Percentiles rank a stretch among this genome's conserved stretches.
These are phyloP conservation scores for Mycena belliarum DNA, from an alignment of 768 basidiomycete species.

Conservation along the genomic window DNA sequence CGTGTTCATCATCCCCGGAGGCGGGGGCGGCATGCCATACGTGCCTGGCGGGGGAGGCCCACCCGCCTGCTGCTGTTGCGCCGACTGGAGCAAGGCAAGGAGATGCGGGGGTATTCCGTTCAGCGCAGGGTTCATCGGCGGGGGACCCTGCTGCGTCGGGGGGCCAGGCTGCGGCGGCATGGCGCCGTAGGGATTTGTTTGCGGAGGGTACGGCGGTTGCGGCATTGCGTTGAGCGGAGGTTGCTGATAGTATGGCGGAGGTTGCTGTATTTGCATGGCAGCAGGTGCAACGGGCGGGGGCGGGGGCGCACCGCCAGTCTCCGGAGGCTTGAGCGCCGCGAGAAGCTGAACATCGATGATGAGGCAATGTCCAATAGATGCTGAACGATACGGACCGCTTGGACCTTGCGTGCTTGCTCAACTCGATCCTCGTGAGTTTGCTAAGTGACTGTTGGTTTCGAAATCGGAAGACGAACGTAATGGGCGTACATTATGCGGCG, in stretches of 20 bases:
- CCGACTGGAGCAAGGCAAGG: conserved; percentile 58
- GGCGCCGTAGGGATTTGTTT: conserved; percentile 23
- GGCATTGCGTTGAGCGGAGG: conserved; percentile 22
- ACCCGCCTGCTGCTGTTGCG: conserved; percentile 48
- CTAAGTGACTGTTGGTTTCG: not conserved
- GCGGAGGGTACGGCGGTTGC: conserved; percentile 25
- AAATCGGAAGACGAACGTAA: not conserved
- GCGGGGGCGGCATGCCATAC: conserved; percentile 32
- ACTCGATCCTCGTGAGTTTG: conserved; percentile 74
- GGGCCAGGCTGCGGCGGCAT: conserved; percentile 26
- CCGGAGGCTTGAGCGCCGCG: conserved; percentile 78
- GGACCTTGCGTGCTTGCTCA: conserved; percentile 86
- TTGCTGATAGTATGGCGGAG: conserved; percentile 28
- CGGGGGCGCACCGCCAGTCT: conserved; percentile 39
- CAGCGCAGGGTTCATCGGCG: conserved; percentile 38
- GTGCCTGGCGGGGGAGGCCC: conserved; percentile 30
- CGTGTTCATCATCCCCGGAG: conserved; percentile 12
- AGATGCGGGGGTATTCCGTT: conserved; percentile 65
- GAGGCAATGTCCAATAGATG: not conserved
- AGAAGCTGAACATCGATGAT: conserved; percentile 45
- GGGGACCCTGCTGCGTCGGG: conserved; percentile 31
- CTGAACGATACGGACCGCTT: conserved; percentile 50
- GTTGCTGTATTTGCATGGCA: conserved; percentile 39
- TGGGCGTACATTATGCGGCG: not conserved
- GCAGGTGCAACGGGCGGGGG: conserved; percentile 30